These are phyloP conservation scores for Panicum hallii DNA, from an alignment of 202 grass and related monocot species.

Conservation along the genomic window DNA sequence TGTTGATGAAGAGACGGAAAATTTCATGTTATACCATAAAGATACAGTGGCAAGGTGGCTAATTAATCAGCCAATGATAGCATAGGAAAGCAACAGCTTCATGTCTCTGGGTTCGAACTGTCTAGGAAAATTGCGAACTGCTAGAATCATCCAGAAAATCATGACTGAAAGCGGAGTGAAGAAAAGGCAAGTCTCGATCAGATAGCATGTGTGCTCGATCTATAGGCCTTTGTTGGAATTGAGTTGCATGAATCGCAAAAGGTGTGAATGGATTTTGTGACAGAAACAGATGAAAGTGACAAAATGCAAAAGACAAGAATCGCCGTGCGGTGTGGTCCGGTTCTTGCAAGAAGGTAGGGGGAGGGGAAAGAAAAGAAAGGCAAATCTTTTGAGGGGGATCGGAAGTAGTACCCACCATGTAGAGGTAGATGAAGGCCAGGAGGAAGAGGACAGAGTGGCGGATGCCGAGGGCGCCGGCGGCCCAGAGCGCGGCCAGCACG, in stretches of 20 bases:
- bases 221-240: not conserved
- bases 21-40: not conserved
- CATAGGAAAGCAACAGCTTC: too few relatives aligned
- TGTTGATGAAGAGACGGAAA: not conserved
- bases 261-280: conserved; percentile 9
- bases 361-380: not conserved
- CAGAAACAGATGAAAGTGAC: not conserved
- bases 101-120: too few relatives aligned
- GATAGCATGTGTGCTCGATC: not conserved
- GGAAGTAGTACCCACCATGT: conserved; percentile 61
- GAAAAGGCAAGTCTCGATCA: not conserved
- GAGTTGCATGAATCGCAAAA: not conserved
- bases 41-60: not conserved
- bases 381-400: not conserved
- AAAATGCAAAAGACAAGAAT: conserved; percentile 18
- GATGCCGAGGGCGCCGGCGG: conserved; percentile 56
- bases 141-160: not conserved
- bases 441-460: conserved; percentile 65
- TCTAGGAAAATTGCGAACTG: not conserved
- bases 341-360: not conserved
- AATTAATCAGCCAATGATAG: not conserved
- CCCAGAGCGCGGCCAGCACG: conserved; percentile 64
- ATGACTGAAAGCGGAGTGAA: not conserved
- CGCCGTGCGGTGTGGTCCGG: too few relatives aligned
- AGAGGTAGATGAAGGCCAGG: conserved; percentile 82